phyloP scores from a whole-genome alignment of 75 land plant species.

The Pinus albicaulis region DNA sequence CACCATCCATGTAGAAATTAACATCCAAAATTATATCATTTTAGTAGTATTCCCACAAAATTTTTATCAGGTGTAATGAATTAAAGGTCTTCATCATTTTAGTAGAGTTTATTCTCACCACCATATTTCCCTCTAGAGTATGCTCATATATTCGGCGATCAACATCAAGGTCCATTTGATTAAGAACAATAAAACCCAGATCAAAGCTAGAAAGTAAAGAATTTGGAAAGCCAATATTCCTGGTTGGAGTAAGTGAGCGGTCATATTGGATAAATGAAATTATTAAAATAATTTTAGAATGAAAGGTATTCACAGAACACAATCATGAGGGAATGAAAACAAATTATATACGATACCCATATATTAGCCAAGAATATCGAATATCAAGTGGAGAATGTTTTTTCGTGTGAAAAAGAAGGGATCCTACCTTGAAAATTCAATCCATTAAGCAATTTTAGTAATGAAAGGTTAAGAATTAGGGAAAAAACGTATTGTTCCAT shows the following conservation, averaged over 20 bases:
- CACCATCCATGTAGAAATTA: constrained; percentile 30
- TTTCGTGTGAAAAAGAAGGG: no score
- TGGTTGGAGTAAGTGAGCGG: constrained; percentile 96
- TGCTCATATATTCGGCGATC: constrained; percentile 85
- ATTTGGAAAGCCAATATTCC: constrained; percentile 98
- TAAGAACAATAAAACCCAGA: constrained; percentile 94
- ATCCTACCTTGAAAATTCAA: no score
- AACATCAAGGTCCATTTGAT: constrained; percentile 99
- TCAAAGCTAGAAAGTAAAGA: constrained; percentile 98
- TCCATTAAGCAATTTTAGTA: neutral
- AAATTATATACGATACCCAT: neutral
- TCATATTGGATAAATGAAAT: constrained; percentile 68
- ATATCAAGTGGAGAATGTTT: no score
- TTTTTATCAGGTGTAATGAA: neutral
- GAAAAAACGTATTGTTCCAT: constrained; percentile 81
- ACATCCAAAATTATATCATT: neutral
- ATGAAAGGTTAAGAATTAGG: neutral
- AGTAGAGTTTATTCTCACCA: constrained; percentile 33
- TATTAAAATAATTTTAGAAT: neutral
- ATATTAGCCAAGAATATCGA: no score
- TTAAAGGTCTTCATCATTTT: neutral
- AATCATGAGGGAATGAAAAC: neutral
- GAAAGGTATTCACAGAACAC: neutral
- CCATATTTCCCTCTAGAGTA: constrained; percentile 66
- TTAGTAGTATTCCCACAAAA: neutral